Evolutionary conservation across 257 asterid species (phyloP).

Genomic region (Gynochthodes officinalis): DNA sequence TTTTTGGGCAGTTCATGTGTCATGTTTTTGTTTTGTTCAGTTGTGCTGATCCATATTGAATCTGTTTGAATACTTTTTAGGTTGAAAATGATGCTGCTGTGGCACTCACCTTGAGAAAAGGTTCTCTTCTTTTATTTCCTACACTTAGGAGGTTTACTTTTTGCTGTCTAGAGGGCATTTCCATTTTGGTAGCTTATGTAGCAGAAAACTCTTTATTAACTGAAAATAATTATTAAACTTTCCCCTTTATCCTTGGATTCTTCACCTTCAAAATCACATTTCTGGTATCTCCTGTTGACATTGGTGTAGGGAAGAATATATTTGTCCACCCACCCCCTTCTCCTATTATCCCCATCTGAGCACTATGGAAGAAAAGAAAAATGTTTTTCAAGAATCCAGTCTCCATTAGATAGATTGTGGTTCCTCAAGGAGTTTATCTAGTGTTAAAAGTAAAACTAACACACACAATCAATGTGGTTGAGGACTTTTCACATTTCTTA

Average conservation of each 20-base stretch:
- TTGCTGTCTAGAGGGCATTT: neutral
- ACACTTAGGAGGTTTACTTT: neutral
- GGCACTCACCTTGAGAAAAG: slow-evolving; percentile 91
- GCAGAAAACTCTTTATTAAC: neutral
- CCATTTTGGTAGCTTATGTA: neutral
- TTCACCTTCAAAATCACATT: neutral
- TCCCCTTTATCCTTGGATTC: neutral
- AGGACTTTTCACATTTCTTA: neutral
- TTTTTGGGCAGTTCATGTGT: neutral
- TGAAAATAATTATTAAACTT: neutral
- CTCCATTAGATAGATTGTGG: neutral
- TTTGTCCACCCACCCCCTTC: neutral
- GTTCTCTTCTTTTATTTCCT: slow-evolving; percentile 30
- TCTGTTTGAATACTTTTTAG: slow-evolving; percentile 34
- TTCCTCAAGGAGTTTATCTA: neutral
- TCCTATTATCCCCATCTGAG: neutral
- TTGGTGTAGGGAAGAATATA: too few species aligned
- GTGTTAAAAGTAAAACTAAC: neutral
- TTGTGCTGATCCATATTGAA: slow-evolving; percentile 3
- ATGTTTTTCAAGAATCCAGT: neutral
- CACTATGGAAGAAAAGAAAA: neutral
- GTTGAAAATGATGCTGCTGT: slow-evolving; percentile 85
- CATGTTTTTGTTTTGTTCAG: neutral
- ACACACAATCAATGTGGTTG: neutral
- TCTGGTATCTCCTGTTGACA: neutral